Base-by-base conservation (phyloP, 352 stramenopile genomes). In the Phytopythium mirpurense region DNA sequence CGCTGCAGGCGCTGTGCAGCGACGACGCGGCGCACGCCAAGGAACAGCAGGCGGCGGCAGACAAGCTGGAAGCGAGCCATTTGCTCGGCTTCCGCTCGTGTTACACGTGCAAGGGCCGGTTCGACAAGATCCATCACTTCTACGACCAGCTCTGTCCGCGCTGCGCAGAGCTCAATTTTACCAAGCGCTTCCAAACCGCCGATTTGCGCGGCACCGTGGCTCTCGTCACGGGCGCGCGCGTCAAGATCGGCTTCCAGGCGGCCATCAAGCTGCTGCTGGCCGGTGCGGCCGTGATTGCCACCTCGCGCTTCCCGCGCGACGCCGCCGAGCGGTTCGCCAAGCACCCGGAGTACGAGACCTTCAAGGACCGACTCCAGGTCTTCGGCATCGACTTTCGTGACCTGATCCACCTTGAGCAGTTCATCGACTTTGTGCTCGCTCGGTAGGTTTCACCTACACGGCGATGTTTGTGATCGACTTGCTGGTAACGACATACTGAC, bases 171-270 rank as follows among this genome's bases (percentile, higher is more conserved):
- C 67, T 98, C 29, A 98, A 98, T 66, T 99, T 91, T 53, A 65
- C 80, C 18, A 99, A 99, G 68, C 83, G 96, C 36, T 94, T 97
- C 65, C 88, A 98, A 67, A 89, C 80, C 1, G 68, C 81, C 2
- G 77, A 98, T 59, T 62, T 98, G 56, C 76, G 70, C 21, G 87
- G 87, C 21, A 96, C 92, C 44, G 83, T 98, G 9, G 93, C 92
- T 6, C 65, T 99, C 9, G 88, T 99, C 16, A 99, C 96, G 0
- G 96, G 96, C 37, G 91, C 90, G 38, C 86, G 96, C 11, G 95
- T 99, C 53, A 99, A 99, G 74, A 99, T 99, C 70, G 96, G 96
- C 16, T 98, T 95, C 62, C 93, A 98, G 63, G 85, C 88, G 2
- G 91, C 88, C 23, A 69, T 99, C 29, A 98, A 98, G 68, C 67